phyloP scores from a whole-genome alignment of 257 asterid genomes.

The Scutellaria galericulata region DNA sequence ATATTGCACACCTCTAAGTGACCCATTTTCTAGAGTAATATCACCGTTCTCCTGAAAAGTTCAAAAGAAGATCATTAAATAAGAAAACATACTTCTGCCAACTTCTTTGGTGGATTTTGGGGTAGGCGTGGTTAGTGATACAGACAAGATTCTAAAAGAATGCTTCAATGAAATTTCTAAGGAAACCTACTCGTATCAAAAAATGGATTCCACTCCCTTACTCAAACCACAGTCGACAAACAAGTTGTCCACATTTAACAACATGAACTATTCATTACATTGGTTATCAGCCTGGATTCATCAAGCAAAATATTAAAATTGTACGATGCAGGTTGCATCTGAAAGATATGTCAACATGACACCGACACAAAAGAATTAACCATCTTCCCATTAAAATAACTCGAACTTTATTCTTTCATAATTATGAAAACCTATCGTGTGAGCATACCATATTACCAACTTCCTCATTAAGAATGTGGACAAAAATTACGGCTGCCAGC shows the following conservation, averaged over 20 bases:
- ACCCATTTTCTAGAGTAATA: constrained; percentile 65
- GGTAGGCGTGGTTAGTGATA: background rate
- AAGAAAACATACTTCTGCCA: constrained; percentile 27
- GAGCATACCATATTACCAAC: too few relatives aligned
- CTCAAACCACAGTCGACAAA: background rate
- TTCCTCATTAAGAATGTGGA: too few relatives aligned
- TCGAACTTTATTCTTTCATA: too few relatives aligned
- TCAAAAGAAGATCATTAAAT: constrained; percentile 32
- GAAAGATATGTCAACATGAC: background rate
- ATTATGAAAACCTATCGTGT: too few relatives aligned
- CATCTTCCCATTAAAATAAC: background rate
- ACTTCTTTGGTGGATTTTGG: background rate
- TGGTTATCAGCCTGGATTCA: background rate
- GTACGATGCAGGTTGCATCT: too few relatives aligned
- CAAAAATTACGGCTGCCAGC: too few relatives aligned
- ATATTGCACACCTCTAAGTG: constrained; percentile 68
- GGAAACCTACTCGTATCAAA: background rate
- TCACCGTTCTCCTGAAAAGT: constrained; percentile 82
- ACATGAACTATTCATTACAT: background rate
- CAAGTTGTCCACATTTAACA: background rate
- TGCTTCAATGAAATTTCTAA: background rate
- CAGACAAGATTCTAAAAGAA: constrained; percentile 8
- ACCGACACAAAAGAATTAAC: background rate
- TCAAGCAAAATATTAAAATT: background rate
- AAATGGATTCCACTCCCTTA: too few relatives aligned